Base-by-base conservation (phyloP, 805 yeast species). In the Henningerozyma blattae region DNA sequence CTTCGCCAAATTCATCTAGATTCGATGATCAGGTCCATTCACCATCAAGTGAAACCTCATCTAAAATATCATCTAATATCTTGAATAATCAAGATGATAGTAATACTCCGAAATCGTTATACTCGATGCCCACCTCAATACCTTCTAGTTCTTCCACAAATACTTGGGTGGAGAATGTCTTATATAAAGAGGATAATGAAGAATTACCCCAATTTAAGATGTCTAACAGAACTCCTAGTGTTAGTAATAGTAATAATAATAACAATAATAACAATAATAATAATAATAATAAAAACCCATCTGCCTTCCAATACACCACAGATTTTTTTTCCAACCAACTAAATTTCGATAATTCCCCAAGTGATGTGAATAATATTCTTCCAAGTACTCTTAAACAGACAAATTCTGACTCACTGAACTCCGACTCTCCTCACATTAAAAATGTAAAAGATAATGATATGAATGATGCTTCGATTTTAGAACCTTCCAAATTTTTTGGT, bases 131-230 rank as follows among this genome's bases (percentile, higher is more conserved):
- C 1, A 37, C 46, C 3, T 36, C 42, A n/a, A 30, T 28, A 10
- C 30, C 37, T 8, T 27, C 34, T 4, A 29, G 28, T 10, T 36
- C 45, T 22, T 34, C 45, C 8, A 31, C 45, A 22, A 30, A 43
- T 20, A 39, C 41, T n/a, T 44, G 47, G 47, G 39, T 44, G 39
- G 45, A 44, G 18, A 42, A 36, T 27, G 37, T 42, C 13, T 42
- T 44, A 15, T 44, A 44, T 36, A 36, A 28, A 15, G 47, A 44
- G 28, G 42, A 35, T 25, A 45, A 45, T 13, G 38, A 38, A 26
- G 31, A 39, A 20, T 34, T 44, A 16, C 47, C 47, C 16, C 39
- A 33, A 13, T 43, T 43, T 25, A n/a, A 31, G 6, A 20, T 14
- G 12, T 3, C 18, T 3, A 18, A 18, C 14, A 14, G 4, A 8